Evolutionary conservation across 352 stramenopile species (phyloP), one percentile per base, ranked within the genome.

Genomic region (Phytopythium helicoides): DNA sequence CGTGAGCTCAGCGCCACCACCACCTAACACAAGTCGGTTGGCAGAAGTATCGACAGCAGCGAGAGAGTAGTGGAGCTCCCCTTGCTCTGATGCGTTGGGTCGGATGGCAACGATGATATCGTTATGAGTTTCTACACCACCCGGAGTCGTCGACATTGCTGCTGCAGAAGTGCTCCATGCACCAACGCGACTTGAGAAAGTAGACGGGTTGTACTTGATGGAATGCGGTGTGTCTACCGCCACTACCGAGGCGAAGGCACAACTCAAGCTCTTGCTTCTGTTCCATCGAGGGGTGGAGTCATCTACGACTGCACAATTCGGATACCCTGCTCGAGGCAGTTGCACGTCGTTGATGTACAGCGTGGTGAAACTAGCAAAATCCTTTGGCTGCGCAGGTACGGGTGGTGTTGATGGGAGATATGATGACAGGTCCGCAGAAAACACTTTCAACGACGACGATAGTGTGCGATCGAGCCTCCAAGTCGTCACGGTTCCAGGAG

Each of bases 321-420:
- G 81, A 51, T 74, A 88, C 0, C 81, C 73, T 6, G 76, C 76
- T 15, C 77, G 69, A 15, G 79, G 74, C 19, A 86, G 46, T 14
- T 64, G 62, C 10, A 71, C 37, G 34, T 68, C 64, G 31, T 89
- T 54, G 11, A 87, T 23, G 47, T 80, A 89, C 21, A 92, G 54
- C 8, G 63, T 71, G 6, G 63, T 75, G 45, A 89, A 76, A 3
- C 60, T 60, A 22, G 54, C 53, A 28, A 70, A 58, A 48, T 64
- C 54, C 34, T 82, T 52, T 11, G 61, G 53, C 25, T 72, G 67
- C 22, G 37, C 41, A 22, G 62, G 58, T 52, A 58, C 59, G 37
- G 45, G 22, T 16, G 41, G 19, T 14, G 46, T 26, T 9, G 56
- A 47, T 21, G 79, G 73, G 3, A 87, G 51, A 19, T 81, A 62